phyloP scores from a whole-genome alignment of 371 early-diverging fungal species.

The Saksenaea oblongispora region DNA sequence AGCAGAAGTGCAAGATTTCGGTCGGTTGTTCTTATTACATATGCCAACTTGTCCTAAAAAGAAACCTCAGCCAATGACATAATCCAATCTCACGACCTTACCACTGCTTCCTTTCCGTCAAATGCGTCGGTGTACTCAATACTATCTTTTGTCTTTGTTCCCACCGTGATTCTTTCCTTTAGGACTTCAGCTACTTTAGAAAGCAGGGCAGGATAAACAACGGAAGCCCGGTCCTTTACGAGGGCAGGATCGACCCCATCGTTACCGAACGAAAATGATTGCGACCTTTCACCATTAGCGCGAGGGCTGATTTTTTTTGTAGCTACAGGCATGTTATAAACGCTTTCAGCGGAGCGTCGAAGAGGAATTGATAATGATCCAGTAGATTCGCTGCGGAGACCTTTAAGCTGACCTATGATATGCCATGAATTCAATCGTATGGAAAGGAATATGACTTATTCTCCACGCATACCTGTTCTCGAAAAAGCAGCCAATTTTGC shows the following conservation, averaged over 20 bases:
- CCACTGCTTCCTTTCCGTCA: slow-evolving; percentile 83
- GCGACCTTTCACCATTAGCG: slow-evolving; percentile 13
- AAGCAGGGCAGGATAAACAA: slow-evolving; percentile 75
- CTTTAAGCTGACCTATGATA: background rate
- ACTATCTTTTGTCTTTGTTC: slow-evolving; percentile 69
- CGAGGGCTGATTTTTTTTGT: slow-evolving; percentile 1
- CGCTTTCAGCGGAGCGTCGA: slow-evolving; percentile 20
- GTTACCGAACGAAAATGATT: slow-evolving; percentile 17
- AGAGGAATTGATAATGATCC: slow-evolving; percentile 17
- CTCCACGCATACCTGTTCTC: slow-evolving; percentile 9
- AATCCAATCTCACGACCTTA: slow-evolving; percentile 19
- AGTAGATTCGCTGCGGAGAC: slow-evolving; percentile 17
- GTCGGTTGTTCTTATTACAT: slow-evolving; percentile 64
- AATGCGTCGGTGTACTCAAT: slow-evolving; percentile 81
- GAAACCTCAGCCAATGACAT: background rate
- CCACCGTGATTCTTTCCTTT: slow-evolving; percentile 43
- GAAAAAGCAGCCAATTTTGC: slow-evolving; percentile 17
- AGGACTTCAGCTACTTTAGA: slow-evolving; percentile 78
- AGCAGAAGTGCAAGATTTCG: slow-evolving; percentile 66
- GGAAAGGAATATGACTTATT: background rate
- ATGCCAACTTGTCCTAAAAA: slow-evolving; percentile 59
- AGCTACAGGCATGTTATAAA: slow-evolving; percentile 9
- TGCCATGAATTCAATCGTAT: background rate
- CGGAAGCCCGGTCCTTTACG: slow-evolving; percentile 5
- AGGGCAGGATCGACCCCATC: background rate